These are phyloP conservation scores for Prunus campanulata DNA, from an alignment of 306 rosid genomes.

Conservation along the genomic window DNA sequence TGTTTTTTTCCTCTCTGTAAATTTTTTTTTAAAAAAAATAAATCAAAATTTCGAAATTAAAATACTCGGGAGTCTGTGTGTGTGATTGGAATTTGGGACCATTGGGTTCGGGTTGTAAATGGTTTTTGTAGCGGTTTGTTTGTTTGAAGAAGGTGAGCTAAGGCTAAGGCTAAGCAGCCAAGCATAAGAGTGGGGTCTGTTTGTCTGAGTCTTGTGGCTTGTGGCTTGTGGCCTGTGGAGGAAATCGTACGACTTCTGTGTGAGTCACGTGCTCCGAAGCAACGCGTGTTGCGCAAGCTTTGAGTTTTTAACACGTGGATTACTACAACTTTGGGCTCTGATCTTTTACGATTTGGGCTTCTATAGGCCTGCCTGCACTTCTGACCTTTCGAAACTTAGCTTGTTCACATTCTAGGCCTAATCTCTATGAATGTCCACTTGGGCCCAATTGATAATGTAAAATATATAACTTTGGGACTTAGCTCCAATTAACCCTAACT, in stretches of 20 bases:
- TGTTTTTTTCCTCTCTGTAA: background rate
- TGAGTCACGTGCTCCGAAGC: background rate
- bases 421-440: background rate
- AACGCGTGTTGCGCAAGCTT: background rate
- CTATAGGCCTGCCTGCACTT: background rate
- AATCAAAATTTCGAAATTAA: background rate
- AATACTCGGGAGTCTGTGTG: background rate
- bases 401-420: background rate
- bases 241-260: background rate
- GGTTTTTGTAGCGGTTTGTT: background rate
- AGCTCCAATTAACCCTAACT: background rate
- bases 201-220: background rate
- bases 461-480: background rate
- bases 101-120: background rate
- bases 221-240: background rate
- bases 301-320: background rate
- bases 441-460: too few relatives aligned
- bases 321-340: background rate
- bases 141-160: background rate
- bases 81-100: background rate
- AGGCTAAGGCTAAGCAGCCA: background rate
- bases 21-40: background rate
- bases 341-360: background rate
- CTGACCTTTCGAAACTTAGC: background rate
- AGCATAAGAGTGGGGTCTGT: background rate